Evolutionary conservation across 2,329 filamentous ascomycete species (phyloP).

Genomic region (Canariomyces notabilis): DNA sequence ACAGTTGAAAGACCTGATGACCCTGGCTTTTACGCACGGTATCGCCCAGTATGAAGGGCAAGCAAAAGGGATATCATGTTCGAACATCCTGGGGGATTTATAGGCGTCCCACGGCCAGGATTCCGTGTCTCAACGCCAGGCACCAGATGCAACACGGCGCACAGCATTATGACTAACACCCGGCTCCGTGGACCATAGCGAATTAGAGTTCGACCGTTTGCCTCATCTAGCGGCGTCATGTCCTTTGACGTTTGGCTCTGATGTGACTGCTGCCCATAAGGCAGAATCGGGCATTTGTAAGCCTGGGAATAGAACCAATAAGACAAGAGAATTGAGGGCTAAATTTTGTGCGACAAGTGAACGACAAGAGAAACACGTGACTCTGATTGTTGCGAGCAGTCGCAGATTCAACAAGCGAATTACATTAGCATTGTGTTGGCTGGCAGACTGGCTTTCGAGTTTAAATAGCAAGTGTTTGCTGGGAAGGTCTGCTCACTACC

Average conservation of each 20-base stretch:
- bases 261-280: slow-evolving; percentile 10
- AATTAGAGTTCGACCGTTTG: background rate
- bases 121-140: background rate
- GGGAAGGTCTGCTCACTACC: background rate
- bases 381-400: background rate
- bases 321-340: slow-evolving; percentile 5
- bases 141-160: background rate
- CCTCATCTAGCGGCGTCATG: background rate
- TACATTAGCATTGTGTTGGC: background rate
- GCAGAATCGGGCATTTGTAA: slow-evolving; percentile 19
- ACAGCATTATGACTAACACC: slow-evolving; percentile 7
- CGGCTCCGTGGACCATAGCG: background rate
- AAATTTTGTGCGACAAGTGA: no score
- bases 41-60: background rate
- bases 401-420: no score
- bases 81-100: slow-evolving; percentile 16
- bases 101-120: background rate
- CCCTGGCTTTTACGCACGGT: no score
- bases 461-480: background rate
- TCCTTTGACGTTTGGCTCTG: background rate
- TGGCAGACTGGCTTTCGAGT: background rate
- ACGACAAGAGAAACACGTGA: slow-evolving; percentile 8
- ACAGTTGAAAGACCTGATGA: no score
- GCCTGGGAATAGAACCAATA: slow-evolving; percentile 12
- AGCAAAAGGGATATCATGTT: background rate